Evolutionary conservation across 495 filamentous ascomycete genomes (phyloP).

Genomic region (Penicillium fimorum): DNA sequence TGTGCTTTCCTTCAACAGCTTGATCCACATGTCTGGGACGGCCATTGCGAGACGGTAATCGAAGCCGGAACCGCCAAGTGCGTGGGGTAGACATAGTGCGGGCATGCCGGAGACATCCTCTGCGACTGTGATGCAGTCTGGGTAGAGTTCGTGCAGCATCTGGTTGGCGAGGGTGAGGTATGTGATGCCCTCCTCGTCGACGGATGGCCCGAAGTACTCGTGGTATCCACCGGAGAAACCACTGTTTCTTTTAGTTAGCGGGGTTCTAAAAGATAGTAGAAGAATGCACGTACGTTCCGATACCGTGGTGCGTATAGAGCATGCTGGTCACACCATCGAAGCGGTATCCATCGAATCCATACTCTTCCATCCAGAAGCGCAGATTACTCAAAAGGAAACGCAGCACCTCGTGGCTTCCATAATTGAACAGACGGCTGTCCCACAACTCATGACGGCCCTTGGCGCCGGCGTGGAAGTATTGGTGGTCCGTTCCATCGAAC

Average conservation of each 20-base stretch:
- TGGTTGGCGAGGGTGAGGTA: slow-evolving; percentile 98
- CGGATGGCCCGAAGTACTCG: slow-evolving; percentile 89
- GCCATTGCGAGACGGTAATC: slow-evolving; percentile 98
- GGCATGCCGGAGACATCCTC: slow-evolving; percentile 99
- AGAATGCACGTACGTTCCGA: slow-evolving; percentile 78
- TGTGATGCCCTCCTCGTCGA: slow-evolving; percentile 94
- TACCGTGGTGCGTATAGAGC: slow-evolving; percentile 93
- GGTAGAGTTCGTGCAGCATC: slow-evolving; percentile 87
- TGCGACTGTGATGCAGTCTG: slow-evolving; percentile 83
- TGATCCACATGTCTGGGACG: slow-evolving; percentile 98
- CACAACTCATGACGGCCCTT: slow-evolving; percentile 88
- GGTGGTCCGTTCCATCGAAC: slow-evolving; percentile 92
- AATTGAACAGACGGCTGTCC: slow-evolving; percentile 97
- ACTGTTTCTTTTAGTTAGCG: slow-evolving; percentile 41
- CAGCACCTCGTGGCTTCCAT: slow-evolving; percentile 89
- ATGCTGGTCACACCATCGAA: slow-evolving; percentile 99
- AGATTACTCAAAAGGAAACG: slow-evolving; percentile 93
- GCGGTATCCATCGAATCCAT: slow-evolving; percentile 91
- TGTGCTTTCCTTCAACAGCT: slow-evolving; percentile 88
- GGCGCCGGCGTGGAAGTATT: slow-evolving; percentile 87
- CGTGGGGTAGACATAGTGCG: slow-evolving; percentile 80
- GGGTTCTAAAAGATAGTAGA: background rate
- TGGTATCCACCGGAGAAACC: slow-evolving; percentile 98
- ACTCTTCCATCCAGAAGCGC: slow-evolving; percentile 99
- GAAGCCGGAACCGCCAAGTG: slow-evolving; percentile 88